Evolutionary conservation across 1,284 basidiomycete species (phyloP).

Genomic region (Schizophyllum amplum): DNA sequence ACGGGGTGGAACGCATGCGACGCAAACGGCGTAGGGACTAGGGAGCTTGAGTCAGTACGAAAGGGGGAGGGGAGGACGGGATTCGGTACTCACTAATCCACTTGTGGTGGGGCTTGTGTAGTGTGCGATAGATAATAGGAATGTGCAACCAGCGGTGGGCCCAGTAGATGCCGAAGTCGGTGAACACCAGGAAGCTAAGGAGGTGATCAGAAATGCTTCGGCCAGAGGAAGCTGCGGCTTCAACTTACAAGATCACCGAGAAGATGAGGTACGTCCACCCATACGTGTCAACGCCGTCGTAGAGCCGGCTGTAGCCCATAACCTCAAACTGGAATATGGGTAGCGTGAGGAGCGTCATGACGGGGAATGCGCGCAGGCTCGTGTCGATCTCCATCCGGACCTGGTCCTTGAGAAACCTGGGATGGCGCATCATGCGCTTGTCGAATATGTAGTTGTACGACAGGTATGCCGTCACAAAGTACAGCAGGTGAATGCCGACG

Average conservation of each 20-base stretch:
- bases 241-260: conserved; percentile 59
- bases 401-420: conserved; percentile 87
- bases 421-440: conserved; percentile 93
- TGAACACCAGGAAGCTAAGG: conserved; percentile 78
- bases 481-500: conserved; percentile 73
- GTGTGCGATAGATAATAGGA: conserved; percentile 80
- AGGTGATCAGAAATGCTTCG: conserved; percentile 5
- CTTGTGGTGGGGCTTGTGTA: conserved; percentile 98
- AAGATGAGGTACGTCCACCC: conserved; percentile 59
- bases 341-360: conserved; percentile 75
- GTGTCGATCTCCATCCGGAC: conserved; percentile 75
- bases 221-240: conserved; percentile 1
- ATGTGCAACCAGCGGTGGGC: conserved; percentile 88
- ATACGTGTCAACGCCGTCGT: conserved; percentile 69
- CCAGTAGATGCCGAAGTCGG: conserved; percentile 92
- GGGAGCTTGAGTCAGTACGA: conserved; percentile 6
- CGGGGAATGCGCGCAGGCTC: conserved; percentile 75
- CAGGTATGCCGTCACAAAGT: conserved; percentile 81
- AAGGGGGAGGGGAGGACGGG: conserved; percentile 4
- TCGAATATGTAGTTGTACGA: conserved; percentile 92
- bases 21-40: conserved; percentile 94
- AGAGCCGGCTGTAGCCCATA: conserved; percentile 77
- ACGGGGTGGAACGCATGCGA: conserved; percentile 97
- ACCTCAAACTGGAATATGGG: conserved; percentile 96
- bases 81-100: conserved; percentile 74